Evolutionary conservation across 768 basidiomycete species (phyloP), one percentile per base, ranked within the genome.

Genomic region (Chlorophyllum brunneum): DNA sequence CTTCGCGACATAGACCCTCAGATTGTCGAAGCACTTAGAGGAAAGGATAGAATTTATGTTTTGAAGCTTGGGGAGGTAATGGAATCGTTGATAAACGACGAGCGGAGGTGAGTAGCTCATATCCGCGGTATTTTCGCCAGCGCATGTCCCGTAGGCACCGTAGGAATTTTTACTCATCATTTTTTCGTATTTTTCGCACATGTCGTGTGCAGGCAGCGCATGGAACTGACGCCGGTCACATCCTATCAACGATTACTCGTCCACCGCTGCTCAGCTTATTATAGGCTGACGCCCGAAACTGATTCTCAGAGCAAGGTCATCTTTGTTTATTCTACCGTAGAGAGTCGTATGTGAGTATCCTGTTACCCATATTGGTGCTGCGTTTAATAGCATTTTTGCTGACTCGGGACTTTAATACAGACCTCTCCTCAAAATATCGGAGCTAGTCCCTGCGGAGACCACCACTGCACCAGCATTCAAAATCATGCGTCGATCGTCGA

Each of bases 41-140:
- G 85, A 77, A 93, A 93, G 72, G 91, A 93, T 68, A 79, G 91
- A 63, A 76, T 93, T 56, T 93, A 85, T 67, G 89, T 93, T 41
- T 72, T 93, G 61, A 92, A 88, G 74, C 78, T 93, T n/a, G 91
- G 88, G 54, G 92, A 93, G 71, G 76, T 73, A 58, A 88, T 93
- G 81, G 91, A 93, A 70, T 68, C 71, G 45, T 76, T 93, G 63
- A 88, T 93, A 61, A 78, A 69, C 54, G 51, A 53, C 20, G 89
- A 91, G 65, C 80, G 77, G 61, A 82, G 79, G 89, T 87, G 56
- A 53, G 85, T 77, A 29, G 43, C 52, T 46, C 13, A 31, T 59
- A 51, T 52, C 47, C n/a, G 20, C 30, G 34, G 56, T 54, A 41
- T 20, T 52, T 38, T 18, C 13, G 43, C 42, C 51, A 44, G 34